These are phyloP conservation scores for Acacia confusa DNA, from an alignment of 306 rosid genomes.

Conservation along the genomic window DNA sequence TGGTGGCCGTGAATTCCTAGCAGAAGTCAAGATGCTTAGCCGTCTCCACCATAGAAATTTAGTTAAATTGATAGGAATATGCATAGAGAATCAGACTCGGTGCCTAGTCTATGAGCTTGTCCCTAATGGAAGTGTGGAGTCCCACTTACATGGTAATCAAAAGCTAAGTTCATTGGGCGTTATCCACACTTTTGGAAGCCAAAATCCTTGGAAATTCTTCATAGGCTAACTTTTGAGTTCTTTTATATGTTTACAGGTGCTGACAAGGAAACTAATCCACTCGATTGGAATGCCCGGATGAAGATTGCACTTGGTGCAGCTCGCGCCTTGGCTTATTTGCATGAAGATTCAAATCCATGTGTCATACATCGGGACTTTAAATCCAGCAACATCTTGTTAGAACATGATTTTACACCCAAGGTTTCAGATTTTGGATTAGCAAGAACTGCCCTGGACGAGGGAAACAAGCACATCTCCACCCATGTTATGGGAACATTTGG, in stretches of 20 bases:
- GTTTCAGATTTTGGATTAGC: conserved; percentile 99
- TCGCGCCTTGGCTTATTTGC: conserved; percentile 88
- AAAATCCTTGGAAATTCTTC: conserved; percentile 10
- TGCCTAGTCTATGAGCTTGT: conserved; percentile 93
- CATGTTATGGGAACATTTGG: conserved; percentile 99
- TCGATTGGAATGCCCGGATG: conserved; percentile 87
- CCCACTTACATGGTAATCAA: conserved; percentile 83
- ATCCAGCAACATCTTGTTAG: conserved; percentile 95
- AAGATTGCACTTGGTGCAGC: conserved; percentile 98
- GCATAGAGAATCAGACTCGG: conserved; percentile 77
- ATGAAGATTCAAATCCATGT: conserved; percentile 94
- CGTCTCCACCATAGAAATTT: conserved; percentile 94
- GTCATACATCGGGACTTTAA: conserved; percentile 96
- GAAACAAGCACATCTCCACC: conserved; percentile 89
- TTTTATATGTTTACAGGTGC: conserved; percentile 50
- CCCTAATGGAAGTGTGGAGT: conserved; percentile 96
- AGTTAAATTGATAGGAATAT: conserved; percentile 83
- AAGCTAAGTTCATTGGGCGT: conserved; percentile 24
- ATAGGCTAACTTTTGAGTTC: conserved; percentile 20
- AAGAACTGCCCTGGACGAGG: conserved; percentile 85
- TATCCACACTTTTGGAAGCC: conserved; percentile 11
- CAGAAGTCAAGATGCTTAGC: conserved; percentile 98
- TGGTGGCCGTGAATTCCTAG: conserved; percentile 91
- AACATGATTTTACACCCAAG: conserved; percentile 80
- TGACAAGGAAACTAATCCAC: conserved; percentile 81